A percentile compares a stretch with the other conserved stretches of the same genome.
Evolutionary conservation across 1,284 basidiomycete genomes (phyloP).

Genomic region (Pascua guehoae): DNA sequence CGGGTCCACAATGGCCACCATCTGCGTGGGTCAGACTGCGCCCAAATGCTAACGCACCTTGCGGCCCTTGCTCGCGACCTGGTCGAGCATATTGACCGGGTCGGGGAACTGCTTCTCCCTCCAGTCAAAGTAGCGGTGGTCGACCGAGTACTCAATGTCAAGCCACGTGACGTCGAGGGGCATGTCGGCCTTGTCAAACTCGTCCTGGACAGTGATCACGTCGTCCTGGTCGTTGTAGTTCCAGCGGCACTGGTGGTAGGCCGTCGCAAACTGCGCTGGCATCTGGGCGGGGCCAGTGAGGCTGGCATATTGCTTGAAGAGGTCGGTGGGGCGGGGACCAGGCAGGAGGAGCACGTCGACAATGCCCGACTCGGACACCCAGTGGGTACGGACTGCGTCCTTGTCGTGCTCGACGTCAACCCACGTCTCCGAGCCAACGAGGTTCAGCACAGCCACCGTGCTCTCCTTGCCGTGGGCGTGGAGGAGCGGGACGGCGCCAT

Average conservation of each 20-base stretch:
- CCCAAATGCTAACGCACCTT: slow-evolving; percentile 63
- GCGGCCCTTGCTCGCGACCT: slow-evolving; percentile 76
- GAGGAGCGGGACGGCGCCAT: slow-evolving; percentile 86
- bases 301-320: slow-evolving; percentile 79
- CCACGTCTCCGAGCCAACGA: slow-evolving; percentile 92
- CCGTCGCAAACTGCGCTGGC: slow-evolving; percentile 86
- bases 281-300: slow-evolving; percentile 82
- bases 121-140: slow-evolving; percentile 98
- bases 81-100: slow-evolving; percentile 86
- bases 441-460: slow-evolving; percentile 86
- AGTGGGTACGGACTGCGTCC: slow-evolving; percentile 74
- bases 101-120: slow-evolving; percentile 87
- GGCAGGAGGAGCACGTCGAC: slow-evolving; percentile 91
- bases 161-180: slow-evolving; percentile 98
- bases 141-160: slow-evolving; percentile 92
- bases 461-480: slow-evolving; percentile 79
- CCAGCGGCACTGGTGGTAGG: slow-evolving; percentile 98
- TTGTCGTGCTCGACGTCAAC: slow-evolving; percentile 75
- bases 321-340: slow-evolving; percentile 72
- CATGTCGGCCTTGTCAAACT: slow-evolving; percentile 89
- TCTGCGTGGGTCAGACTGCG: slow-evolving; percentile 54
- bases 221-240: slow-evolving; percentile 93
- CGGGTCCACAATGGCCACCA: slow-evolving; percentile 96
- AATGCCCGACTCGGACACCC: slow-evolving; percentile 95
- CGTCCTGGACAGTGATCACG: slow-evolving; percentile 75